Evolutionary conservation across 1,284 basidiomycete genomes (phyloP), one percentile per base, ranked within the genome.

Genomic region (Grifola frondosa): DNA sequence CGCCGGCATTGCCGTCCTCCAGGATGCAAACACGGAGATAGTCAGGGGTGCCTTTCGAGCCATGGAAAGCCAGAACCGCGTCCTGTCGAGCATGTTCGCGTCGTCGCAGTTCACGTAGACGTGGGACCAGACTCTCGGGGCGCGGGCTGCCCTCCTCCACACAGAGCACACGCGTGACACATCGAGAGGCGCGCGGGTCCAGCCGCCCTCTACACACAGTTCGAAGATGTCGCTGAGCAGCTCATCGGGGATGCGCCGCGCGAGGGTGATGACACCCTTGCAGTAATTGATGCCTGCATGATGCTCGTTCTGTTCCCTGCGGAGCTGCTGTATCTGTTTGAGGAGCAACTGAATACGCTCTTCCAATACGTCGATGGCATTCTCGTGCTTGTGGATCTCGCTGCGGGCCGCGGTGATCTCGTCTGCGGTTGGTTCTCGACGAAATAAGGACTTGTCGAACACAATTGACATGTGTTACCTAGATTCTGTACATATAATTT

Each of bases 81-180:
- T 74, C 42, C 72, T 68, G 1, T 63, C 61, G 42, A 65, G 62
- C 22, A 73, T 67, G 49, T 76, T 62, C 12, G 65, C 58, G 28
- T 67, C 64, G 52, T 77, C 71, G 43, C 70, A 68, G 49, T 80
- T 69, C 30, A 81, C 65, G 46, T 78, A 75, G 40, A 84, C 52
- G 50, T 74, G 66, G 5, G 78, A 78, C 81, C 81, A 84, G 22
- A 81, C 71, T 17, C 68, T 65, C 19, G 80, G 77, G 24, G 68
- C 65, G 37, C 59, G 61, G 5, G 77, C 68, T 0, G 78, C 80
- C 50, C 65, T 68, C 39, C 80, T 69, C 81, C 81, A 85, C 42
- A 73, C 64, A 3, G 74, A 70, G 53, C 80, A 84, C 25, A 83
- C 80, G 38, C 81, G 77, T 11, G 79, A 81, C 30, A 71, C 70